Percentiles rank a stretch among this genome's conserved stretches.
Conservation (phyloP, 2,329 filamentous ascomycete species). For the Hymenoscyphus scutula region DNA sequence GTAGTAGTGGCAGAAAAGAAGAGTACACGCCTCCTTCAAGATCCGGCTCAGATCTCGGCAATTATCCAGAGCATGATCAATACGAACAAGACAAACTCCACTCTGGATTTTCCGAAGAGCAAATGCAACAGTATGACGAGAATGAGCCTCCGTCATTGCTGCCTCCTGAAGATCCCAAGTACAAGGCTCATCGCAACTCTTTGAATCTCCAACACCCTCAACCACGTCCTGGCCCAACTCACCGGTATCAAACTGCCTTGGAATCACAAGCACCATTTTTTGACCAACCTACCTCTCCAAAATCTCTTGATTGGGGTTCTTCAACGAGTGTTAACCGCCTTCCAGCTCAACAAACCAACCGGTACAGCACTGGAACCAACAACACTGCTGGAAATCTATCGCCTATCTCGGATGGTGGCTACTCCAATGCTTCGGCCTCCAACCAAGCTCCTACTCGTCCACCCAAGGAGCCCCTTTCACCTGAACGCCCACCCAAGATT, state of each 20-base stretch:
- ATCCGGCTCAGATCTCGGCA: slow-evolving; percentile 72
- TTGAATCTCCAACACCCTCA: slow-evolving; percentile 78
- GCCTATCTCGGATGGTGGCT: slow-evolving; percentile 34
- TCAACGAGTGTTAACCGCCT: slow-evolving; percentile 54
- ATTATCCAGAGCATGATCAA: slow-evolving; percentile 57
- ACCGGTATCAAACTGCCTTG: slow-evolving; percentile 70
- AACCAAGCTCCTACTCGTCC: slow-evolving; percentile 53
- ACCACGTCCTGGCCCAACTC: slow-evolving; percentile 69
- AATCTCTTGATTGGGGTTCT: slow-evolving; percentile 62
- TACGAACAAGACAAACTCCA: slow-evolving; percentile 62
- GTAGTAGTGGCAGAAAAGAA: slow-evolving; percentile 57
- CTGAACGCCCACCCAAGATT: slow-evolving; percentile 46
- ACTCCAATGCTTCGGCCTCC: slow-evolving; percentile 29
- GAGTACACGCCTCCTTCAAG: slow-evolving; percentile 64
- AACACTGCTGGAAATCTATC: slow-evolving; percentile 30
- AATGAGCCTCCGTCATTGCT: slow-evolving; percentile 31
- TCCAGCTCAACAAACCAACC: slow-evolving; percentile 51
- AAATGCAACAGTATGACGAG: slow-evolving; percentile 36
- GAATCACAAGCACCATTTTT: slow-evolving; percentile 72
- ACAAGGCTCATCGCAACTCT: slow-evolving; percentile 78
- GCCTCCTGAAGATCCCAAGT: slow-evolving; percentile 66
- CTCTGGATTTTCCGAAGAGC: slow-evolving; percentile 53
- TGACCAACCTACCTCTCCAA: slow-evolving; percentile 56
- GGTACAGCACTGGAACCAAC: slow-evolving; percentile 39
- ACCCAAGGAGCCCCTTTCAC: slow-evolving; percentile 60